Percentiles rank a stretch among this genome's conserved stretches.
Conservation (phyloP, 495 filamentous ascomycete species). For the Annulohypoxylon stygium region DNA sequence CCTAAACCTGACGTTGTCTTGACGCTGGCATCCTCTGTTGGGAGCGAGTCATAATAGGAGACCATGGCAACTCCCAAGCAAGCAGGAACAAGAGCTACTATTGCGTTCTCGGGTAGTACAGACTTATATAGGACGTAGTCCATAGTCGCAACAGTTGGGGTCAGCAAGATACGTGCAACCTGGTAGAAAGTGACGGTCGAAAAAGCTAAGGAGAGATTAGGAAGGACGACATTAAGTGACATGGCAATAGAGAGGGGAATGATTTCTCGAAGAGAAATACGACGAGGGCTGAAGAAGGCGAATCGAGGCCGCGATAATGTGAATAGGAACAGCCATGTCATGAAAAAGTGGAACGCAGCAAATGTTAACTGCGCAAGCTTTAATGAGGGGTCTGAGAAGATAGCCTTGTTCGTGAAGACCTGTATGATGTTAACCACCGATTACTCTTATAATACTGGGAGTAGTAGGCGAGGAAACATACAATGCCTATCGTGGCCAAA, state of each 20-base stretch:
- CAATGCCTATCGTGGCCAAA: constrained; percentile 72
- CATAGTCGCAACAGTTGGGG: constrained; percentile 74
- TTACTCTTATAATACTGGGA: constrained; percentile 15
- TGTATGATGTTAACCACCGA: constrained; percentile 49
- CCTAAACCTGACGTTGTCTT: constrained; percentile 68
- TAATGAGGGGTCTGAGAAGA: constrained; percentile 76
- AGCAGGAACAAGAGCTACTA: constrained; percentile 71
- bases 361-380: constrained; percentile 77
- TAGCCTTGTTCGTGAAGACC: constrained; percentile 84
- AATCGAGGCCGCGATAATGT: constrained; percentile 72
- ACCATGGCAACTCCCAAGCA: constrained; percentile 77
- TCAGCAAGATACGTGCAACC: constrained; percentile 77
- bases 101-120: constrained; percentile 67
- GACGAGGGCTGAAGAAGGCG: constrained; percentile 70
- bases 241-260: constrained; percentile 75
- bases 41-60: constrained; percentile 77
- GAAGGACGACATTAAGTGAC: constrained; percentile 79
- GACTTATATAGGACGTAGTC: constrained; percentile 74
- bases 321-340: constrained; percentile 75
- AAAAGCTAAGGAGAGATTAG: constrained; percentile 77
- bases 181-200: constrained; percentile 83
- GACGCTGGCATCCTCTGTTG: constrained; percentile 58
- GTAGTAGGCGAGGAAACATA: constrained; percentile 49
- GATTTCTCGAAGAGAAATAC: constrained; percentile 67
- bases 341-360: constrained; percentile 78